Conservation (phyloP, 2,329 filamentous ascomycete species). For the Cladosporium sp. region DNA sequence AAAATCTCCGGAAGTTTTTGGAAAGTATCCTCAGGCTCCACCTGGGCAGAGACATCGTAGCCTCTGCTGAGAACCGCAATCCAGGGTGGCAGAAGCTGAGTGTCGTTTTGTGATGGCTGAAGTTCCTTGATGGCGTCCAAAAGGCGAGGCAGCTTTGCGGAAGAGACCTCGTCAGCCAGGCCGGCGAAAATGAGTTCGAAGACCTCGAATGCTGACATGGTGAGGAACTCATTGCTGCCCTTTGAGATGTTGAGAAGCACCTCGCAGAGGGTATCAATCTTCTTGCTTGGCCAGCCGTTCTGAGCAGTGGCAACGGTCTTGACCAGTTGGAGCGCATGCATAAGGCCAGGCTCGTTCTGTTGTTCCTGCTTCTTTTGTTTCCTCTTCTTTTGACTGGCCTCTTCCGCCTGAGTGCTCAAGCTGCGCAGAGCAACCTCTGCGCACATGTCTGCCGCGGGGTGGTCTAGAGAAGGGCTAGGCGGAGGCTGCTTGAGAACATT, state of each 20-base stretch:
- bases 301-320: slow-evolving; percentile 84
- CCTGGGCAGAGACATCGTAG: slow-evolving; percentile 86
- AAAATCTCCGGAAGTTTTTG: slow-evolving; percentile 84
- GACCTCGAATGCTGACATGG: slow-evolving; percentile 92
- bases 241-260: slow-evolving; percentile 81
- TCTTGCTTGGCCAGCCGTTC: slow-evolving; percentile 92
- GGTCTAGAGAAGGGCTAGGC: slow-evolving; percentile 85
- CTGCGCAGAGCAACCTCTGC: slow-evolving; percentile 83
- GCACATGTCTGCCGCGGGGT: slow-evolving; percentile 94
- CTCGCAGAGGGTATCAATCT: slow-evolving; percentile 89
- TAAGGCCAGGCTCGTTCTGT: slow-evolving; percentile 65
- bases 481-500: slow-evolving; percentile 80
- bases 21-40: slow-evolving; percentile 87
- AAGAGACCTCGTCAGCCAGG: slow-evolving; percentile 82
- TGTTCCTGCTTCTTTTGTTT: slow-evolving; percentile 49
- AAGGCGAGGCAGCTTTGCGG: slow-evolving; percentile 80
- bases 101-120: slow-evolving; percentile 87
- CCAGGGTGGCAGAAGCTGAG: slow-evolving; percentile 91
- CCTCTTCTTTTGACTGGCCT: slow-evolving; percentile 66
- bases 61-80: slow-evolving; percentile 91
- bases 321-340: slow-evolving; percentile 86
- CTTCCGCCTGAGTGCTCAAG: slow-evolving; percentile 68
- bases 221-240: slow-evolving; percentile 90
- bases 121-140: slow-evolving; percentile 89
- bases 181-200: slow-evolving; percentile 96